Evolutionary conservation across 306 rosid species (phyloP), one percentile per base, ranked within the genome.

Genomic region (Cicer arietinum): DNA sequence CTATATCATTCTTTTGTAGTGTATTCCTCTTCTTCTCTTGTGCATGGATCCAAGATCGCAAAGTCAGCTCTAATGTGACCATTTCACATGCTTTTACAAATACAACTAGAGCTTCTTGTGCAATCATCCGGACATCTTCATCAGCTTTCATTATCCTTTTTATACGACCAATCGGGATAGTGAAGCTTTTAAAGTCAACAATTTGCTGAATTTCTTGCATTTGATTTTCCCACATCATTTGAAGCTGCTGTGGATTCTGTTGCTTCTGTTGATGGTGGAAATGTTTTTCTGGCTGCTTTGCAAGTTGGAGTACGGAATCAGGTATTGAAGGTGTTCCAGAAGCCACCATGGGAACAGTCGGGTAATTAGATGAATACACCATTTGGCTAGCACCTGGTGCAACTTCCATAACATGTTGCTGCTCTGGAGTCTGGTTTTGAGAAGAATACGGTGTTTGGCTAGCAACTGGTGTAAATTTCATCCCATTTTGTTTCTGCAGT

Each of bases 141-240:
- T 91, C 97, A n/a, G 91, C 96, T 83, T 86, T 92, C 97, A 92
- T 90, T 42, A 92, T 92, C 69, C 84, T 92, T 75, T 86, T 92
- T 13, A 92, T 92, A 43, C 93, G 85, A 42, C 89, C 90, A 44
- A 90, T 88, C 0, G 97, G 97, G 7, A 92, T 81, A 68, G 84
- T 88, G 66, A 86, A 93, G 64, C 84, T 90, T 84, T 85, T 88
- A 68, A 92, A 92, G 86, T 87, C 93, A 12, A 75, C 25, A 40
- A 91, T 84, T 72, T 88, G 88, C 74, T 86, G 87, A 13, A 92
- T 82, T 76, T 90, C 96, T 79, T 90, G 96, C 91, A 86, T 79
- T 87, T 92, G 97, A 85, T 84, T 84, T 1, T 86, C 81, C 97
- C 97, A 92, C 46, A 92, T 90, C 78, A 81, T 51, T 66, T 92